Evolutionary conservation across 2,329 filamentous ascomycete species (phyloP), one percentile per base, ranked within the genome.

Genomic region (Penicillium sp.): DNA sequence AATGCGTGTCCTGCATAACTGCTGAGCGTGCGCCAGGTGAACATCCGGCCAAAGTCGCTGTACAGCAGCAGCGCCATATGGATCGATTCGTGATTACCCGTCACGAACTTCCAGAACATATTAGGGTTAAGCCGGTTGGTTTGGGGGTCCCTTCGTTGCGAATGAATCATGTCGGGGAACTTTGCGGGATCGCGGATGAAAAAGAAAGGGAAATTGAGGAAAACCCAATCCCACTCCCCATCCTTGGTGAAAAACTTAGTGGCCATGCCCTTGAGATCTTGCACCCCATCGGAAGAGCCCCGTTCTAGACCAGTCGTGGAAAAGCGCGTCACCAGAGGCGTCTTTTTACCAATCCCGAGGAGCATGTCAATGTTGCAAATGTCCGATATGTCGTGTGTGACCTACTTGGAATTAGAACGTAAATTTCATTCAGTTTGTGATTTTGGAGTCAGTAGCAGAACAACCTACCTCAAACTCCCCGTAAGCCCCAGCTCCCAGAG

Each of bases 201-300:
- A 29, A 39, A 39, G 22, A 39, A 39, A 16, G 37, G 37, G 25
- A 39, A 39, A 39, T 39, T 39, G 37, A 39, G 37, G 9, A 39
- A 39, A 11, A 39, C 37, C 37, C 37, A 39, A 11, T 39, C 37
- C 37, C 37, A 39, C n/a, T 39, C 37, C n/a, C 37, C 37, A n/a
- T 29, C 37, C 3, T 22, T 39, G 22, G 37, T 39, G 5, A 39
- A 39, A 16, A 39, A 29, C 13, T 39, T 39, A 5, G 37, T 39
- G 5, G 37, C 37, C 37, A 39, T 39, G 37, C 37, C 37, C 37
- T 39, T 39, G 1, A 39, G 37, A n/a, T 39, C 37, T n/a, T 39
- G 37, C 13, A 39, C 37, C 7, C 37, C 37, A 27, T 39, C 37
- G 5, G 37, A 39, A 22, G 37, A 39, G 12, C 37, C 37, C 0